Percentiles rank a stretch among this genome's conserved stretches.
Conservation (phyloP, 805 yeast species). For the Myxozyma vanderwaltii region DNA sequence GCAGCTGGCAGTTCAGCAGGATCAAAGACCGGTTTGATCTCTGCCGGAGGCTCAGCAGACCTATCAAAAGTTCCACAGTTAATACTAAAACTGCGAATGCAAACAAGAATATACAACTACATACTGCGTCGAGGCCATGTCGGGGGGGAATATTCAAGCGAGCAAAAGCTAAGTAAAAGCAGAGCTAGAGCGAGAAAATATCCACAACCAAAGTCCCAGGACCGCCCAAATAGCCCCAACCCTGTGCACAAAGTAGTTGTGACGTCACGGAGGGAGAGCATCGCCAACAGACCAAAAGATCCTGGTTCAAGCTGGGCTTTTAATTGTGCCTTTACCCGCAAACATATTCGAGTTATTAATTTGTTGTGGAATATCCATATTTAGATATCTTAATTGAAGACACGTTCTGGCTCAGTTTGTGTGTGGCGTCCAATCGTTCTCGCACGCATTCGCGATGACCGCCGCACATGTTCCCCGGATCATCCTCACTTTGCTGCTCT, state of each 20-base stretch:
- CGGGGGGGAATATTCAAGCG: too few relatives aligned
- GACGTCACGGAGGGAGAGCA: background rate
- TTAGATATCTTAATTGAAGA: background rate
- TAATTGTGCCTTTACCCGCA: too few relatives aligned
- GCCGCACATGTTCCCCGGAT: background rate
- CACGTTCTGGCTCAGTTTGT: background rate
- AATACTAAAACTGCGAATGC: background rate
- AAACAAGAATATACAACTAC: background rate
- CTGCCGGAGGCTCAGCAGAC: background rate
- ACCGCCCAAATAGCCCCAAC: too few relatives aligned
- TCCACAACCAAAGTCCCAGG: too few relatives aligned
- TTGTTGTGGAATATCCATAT: too few relatives aligned
- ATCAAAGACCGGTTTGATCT: background rate
- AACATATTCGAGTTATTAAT: too few relatives aligned
- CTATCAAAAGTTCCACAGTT: too few relatives aligned
- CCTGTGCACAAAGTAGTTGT: background rate
- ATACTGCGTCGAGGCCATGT: background rate
- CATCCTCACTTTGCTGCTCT: background rate
- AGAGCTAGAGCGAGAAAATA: too few relatives aligned
- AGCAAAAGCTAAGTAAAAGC: too few relatives aligned
- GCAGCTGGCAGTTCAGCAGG: background rate
- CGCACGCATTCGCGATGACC: background rate
- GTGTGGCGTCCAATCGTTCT: background rate
- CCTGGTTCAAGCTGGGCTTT: too few relatives aligned
- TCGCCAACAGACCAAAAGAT: too few relatives aligned